Evolutionary conservation across 2,329 filamentous ascomycete species (phyloP).

Genomic region (Penicillium sp.): DNA sequence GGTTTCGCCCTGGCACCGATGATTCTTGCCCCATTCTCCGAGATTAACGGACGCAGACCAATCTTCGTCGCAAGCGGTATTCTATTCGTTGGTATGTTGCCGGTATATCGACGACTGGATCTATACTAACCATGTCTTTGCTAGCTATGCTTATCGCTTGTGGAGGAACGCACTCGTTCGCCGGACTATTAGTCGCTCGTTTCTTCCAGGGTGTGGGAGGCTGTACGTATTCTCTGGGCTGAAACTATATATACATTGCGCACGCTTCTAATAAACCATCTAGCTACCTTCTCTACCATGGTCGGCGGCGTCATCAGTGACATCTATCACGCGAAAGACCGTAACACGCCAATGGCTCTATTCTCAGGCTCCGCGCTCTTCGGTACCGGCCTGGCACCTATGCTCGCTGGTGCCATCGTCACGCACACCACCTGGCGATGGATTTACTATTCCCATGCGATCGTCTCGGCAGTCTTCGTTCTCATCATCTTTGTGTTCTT

Average conservation of each 20-base stretch:
- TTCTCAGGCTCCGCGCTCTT: constrained; percentile 79
- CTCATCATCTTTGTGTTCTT: constrained; percentile 70
- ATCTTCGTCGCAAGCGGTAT: constrained; percentile 76
- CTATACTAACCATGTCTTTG: constrained; percentile 11
- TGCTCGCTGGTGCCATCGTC: constrained; percentile 71
- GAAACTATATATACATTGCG: neutral
- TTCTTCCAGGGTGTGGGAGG: constrained; percentile 78
- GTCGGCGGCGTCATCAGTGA: constrained; percentile 91
- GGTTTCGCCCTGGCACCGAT: constrained; percentile 86
- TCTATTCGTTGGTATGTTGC: constrained; percentile 61
- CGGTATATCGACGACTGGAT: neutral
- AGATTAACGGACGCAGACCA: constrained; percentile 83
- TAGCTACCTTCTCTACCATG: constrained; percentile 76
- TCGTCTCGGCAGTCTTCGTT: constrained; percentile 67
- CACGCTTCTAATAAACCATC: neutral
- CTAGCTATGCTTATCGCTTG: constrained; percentile 57
- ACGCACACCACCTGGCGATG: constrained; percentile 74
- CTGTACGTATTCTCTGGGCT: constrained; percentile 54
- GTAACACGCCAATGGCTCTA: constrained; percentile 87
- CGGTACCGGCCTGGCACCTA: constrained; percentile 77
- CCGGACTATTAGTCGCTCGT: constrained; percentile 73
- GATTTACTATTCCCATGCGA: constrained; percentile 86
- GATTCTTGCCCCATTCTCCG: constrained; percentile 83
- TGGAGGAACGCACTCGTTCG: constrained; percentile 69
- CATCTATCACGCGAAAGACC: constrained; percentile 74